Percentiles rank a stretch among this genome's conserved stretches.
Evolutionary conservation across 305 asterid species (phyloP).

Genomic region (Monarda citriodora): DNA sequence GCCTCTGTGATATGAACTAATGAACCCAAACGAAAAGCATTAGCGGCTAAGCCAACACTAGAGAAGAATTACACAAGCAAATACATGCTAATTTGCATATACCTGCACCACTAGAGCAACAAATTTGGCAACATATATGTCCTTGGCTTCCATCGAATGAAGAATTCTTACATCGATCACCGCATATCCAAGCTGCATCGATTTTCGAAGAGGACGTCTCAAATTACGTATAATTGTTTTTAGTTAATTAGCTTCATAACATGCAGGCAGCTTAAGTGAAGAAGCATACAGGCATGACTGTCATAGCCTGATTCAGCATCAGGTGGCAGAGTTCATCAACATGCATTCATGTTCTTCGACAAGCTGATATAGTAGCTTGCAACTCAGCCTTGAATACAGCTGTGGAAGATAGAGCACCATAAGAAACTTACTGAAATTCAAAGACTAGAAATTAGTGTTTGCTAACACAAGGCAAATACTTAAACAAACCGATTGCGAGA

Average conservation of each 20-base stretch:
- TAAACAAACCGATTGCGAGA: slow-evolving; percentile 7
- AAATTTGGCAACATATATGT: slow-evolving; percentile 62
- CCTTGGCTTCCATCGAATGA: slow-evolving; percentile 42
- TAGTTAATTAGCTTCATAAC: slow-evolving; percentile 10
- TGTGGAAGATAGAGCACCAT: slow-evolving; percentile 26
- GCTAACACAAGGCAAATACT: background rate
- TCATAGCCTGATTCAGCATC: slow-evolving; percentile 58
- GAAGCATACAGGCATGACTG: slow-evolving; percentile 70
- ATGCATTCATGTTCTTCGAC: slow-evolving; percentile 68
- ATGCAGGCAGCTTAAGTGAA: slow-evolving; percentile 15
- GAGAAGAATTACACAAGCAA: slow-evolving; percentile 8
- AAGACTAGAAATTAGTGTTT: slow-evolving; percentile 2
- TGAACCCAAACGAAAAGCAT: slow-evolving; percentile 20
- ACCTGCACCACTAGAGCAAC: slow-evolving; percentile 80
- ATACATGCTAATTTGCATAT: slow-evolving; percentile 20
- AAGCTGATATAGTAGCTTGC: slow-evolving; percentile 69
- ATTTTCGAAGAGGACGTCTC: slow-evolving; percentile 9
- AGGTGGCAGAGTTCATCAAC: slow-evolving; percentile 57
- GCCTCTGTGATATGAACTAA: slow-evolving; percentile 89
- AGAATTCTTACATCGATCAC: slow-evolving; percentile 60
- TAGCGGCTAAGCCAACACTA: slow-evolving; percentile 11
- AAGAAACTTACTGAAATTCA: slow-evolving; percentile 11
- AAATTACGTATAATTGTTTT: background rate
- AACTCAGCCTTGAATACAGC: slow-evolving; percentile 74
- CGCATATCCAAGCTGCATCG: slow-evolving; percentile 83